Conservation (phyloP, 352 stramenopile species). For the Pythium sp. region DNA sequence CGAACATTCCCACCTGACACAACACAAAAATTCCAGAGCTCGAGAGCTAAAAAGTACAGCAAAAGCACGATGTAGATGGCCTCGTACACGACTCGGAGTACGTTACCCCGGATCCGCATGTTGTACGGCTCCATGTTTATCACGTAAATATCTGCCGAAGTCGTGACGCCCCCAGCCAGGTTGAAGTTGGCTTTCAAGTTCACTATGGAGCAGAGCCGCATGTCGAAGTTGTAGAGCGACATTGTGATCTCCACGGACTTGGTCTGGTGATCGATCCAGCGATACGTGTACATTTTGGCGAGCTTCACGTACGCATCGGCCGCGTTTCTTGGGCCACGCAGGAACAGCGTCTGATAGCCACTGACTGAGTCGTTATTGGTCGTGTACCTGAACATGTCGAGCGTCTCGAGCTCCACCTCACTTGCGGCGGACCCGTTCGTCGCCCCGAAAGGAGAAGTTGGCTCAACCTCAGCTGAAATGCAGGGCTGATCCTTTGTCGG, state of each 20-base stretch:
- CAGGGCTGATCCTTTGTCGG: conserved; percentile 41
- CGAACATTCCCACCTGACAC: conserved; percentile 40
- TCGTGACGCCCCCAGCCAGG: conserved; percentile 46
- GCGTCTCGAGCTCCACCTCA: conserved; percentile 20
- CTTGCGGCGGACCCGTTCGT: conserved; percentile 19
- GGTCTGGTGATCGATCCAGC: conserved; percentile 58
- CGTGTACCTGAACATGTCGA: conserved; percentile 58
- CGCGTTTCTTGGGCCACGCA: conserved; percentile 39
- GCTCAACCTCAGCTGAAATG: neutral
- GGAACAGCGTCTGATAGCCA: conserved; percentile 57
- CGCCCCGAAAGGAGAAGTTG: neutral
- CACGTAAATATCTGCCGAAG: conserved; percentile 38
- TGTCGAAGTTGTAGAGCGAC: conserved; percentile 57
- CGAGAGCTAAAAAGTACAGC: conserved; percentile 51
- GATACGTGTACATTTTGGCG: conserved; percentile 37
- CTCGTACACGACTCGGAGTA: conserved; percentile 41
- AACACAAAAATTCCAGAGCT: conserved; percentile 59
- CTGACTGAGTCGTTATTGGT: conserved; percentile 26
- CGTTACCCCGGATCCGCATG: conserved; percentile 42
- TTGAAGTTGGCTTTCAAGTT: conserved; percentile 51
- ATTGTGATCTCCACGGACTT: conserved; percentile 46
- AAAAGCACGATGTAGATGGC: conserved; percentile 41
- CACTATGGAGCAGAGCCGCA: conserved; percentile 52
- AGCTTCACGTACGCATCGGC: conserved; percentile 22
- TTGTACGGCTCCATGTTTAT: conserved; percentile 71